Conservation (phyloP, 176 grass and related monocot genomes). For the Poa annua region DNA sequence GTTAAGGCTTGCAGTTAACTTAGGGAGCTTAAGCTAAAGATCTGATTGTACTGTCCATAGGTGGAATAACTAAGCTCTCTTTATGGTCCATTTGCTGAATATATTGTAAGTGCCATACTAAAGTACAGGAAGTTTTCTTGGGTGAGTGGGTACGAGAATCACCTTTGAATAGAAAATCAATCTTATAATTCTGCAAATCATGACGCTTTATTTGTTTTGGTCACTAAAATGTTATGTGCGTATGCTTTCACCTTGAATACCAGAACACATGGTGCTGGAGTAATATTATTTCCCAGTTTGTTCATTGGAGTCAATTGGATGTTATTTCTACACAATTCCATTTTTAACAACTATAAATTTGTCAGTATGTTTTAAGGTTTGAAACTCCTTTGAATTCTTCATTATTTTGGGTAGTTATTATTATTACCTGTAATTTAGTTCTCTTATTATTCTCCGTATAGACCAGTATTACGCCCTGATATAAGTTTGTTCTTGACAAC, state of each 20-base stretch:
- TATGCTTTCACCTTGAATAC: slow-evolving; percentile 13
- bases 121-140: neutral
- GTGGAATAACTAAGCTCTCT: neutral
- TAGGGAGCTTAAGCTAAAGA: neutral
- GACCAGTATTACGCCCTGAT: neutral
- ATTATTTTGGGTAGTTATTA: neutral
- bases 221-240: slow-evolving; percentile 25
- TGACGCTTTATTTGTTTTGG: slow-evolving; percentile 9
- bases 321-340: slow-evolving; percentile 7
- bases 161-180: neutral
- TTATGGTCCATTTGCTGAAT: slow-evolving; percentile 8
- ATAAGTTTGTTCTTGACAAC: neutral
- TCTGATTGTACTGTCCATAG: neutral
- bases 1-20: neutral
- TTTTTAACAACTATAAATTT: slow-evolving; percentile 1
- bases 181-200: neutral
- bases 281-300: neutral
- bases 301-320: neutral
- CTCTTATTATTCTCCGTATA: neutral
- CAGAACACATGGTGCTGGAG: slow-evolving; percentile 1
- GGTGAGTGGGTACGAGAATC: neutral
- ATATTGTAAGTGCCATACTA: neutral
- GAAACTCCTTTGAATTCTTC: neutral
- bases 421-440: slow-evolving; percentile 6
- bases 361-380: neutral